A percentile compares a stretch with the other conserved stretches of the same genome.
Conservation (phyloP, 2,329 filamentous ascomycete genomes). For the Pseudocercospora ulei region DNA sequence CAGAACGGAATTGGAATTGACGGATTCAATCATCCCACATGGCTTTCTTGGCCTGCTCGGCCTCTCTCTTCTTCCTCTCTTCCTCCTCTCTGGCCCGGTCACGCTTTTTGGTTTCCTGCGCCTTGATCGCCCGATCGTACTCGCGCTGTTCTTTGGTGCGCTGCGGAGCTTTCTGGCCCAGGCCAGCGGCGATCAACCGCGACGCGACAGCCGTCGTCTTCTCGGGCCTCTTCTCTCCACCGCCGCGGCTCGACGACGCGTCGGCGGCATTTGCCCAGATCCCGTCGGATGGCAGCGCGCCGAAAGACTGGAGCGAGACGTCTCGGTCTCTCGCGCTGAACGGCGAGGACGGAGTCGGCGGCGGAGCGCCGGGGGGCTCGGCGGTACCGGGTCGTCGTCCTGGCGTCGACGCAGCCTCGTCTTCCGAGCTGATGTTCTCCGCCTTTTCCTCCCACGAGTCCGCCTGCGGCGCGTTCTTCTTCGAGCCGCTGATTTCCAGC, state of each 20-base stretch:
- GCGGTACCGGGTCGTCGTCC: constrained; percentile 21
- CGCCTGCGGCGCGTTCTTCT: constrained; percentile 33
- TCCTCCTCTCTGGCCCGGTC: constrained; percentile 62
- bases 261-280: constrained; percentile 3
- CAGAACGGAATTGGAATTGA: too few species aligned
- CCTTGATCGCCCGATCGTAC: constrained; percentile 70
- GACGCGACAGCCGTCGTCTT: constrained; percentile 89
- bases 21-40: constrained; percentile 62
- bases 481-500: constrained; percentile 32
- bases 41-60: constrained; percentile 66
- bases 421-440: constrained; percentile 35
- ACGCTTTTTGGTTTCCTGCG: constrained; percentile 70
- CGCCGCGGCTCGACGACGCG: constrained; percentile 10
- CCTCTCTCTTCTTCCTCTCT: constrained; percentile 52
- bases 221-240: constrained; percentile 51
- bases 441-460: constrained; percentile 74
- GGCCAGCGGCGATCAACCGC: constrained; percentile 76
- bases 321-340: constrained; percentile 24
- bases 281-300: constrained; percentile 24
- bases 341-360: constrained; percentile 57
- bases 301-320: constrained; percentile 23
- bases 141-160: constrained; percentile 80
- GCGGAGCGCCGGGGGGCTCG: constrained; percentile 47
- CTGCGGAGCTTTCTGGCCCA: constrained; percentile 71
- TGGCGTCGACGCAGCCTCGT: constrained; percentile 27